Evolutionary conservation across 2,329 filamentous ascomycete genomes (phyloP), one percentile per base, ranked within the genome.

Genomic region (Fusarium succisae): DNA sequence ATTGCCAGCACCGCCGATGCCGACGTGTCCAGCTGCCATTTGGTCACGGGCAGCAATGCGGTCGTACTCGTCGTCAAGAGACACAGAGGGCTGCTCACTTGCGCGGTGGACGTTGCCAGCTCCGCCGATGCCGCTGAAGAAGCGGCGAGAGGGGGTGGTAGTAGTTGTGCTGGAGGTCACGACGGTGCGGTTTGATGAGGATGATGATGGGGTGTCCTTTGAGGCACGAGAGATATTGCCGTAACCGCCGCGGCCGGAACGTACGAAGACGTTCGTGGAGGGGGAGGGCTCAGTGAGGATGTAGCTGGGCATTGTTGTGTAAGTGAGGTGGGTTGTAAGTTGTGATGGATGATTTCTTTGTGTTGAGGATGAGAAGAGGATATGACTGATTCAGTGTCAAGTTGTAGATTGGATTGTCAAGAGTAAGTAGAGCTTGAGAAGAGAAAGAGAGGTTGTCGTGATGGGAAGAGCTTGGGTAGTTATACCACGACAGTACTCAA

Each of bases 61-160:
- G 66, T 83, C 76, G 67, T 81, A 77, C 59, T 84, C 82, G 64
- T 90, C 81, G 63, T 88, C 87, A 63, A 87, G 85, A 58, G 88
- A 83, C 78, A 86, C 86, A 77, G 90, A 81, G 67, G 88, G 81
- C 20, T 76, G 79, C 69, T 81, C 83, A n/a, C 83, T 80, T 32
- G 84, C 79, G 39, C 83, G 83, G 83, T 89, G 89, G 76, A 73
- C 79, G 83, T 93, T 93, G 78, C 91, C 91, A 6, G 90, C 91
- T 66, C 91, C 91, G 75, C 91, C 91, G 66, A 91, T 90, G 76
- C 91, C 91, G 17, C 87, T 87, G 83, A 90, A 88, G 86, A 92
- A 92, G 83, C 87, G 86, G 67, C 84, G 81, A 48, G 84, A 83
- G 38, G 78, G 64, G 7, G 76, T 71, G 73, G 79, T 70, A 76